phyloP scores from a whole-genome alignment of 768 basidiomycete genomes.

The Pleurotus platypus region DNA sequence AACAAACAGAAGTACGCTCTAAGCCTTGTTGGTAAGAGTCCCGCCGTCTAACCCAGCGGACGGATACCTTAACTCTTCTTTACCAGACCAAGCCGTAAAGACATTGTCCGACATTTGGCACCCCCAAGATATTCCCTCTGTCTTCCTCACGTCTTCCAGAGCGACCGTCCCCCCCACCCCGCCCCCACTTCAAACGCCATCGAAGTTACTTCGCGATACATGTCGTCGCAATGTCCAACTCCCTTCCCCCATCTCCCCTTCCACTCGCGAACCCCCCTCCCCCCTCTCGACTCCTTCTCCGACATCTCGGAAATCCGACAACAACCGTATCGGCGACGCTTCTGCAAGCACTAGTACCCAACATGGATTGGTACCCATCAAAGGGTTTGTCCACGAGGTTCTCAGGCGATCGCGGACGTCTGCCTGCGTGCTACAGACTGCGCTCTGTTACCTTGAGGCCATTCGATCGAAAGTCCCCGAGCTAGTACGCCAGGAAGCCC shows the following conservation, averaged over 20 bases:
- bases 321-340: slow-evolving; percentile 3
- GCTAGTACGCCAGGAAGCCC: slow-evolving; percentile 48
- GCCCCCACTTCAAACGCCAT: slow-evolving; percentile 2
- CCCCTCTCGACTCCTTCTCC: slow-evolving; percentile 23
- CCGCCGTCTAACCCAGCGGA: background rate
- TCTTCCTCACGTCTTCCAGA: slow-evolving; percentile 39
- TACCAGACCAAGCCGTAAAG: slow-evolving; percentile 74
- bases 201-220: background rate
- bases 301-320: slow-evolving; percentile 11
- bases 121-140: slow-evolving; percentile 65
- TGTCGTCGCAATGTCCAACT: slow-evolving; percentile 36
- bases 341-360: slow-evolving; percentile 20
- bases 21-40: slow-evolving; percentile 64
- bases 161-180: slow-evolving; percentile 22
- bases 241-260: slow-evolving; percentile 52
- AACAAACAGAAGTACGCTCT: slow-evolving; percentile 49
- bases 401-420: slow-evolving; percentile 84
- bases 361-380: slow-evolving; percentile 53
- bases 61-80: slow-evolving; percentile 13
- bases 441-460: slow-evolving; percentile 84
- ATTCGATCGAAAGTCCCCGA: slow-evolving; percentile 70
- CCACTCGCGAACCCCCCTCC: slow-evolving; percentile 30
- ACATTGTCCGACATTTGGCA: slow-evolving; percentile 79
- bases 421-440: slow-evolving; percentile 80
- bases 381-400: slow-evolving; percentile 84